Conservation (phyloP, 257 asterid species). For the Rehmannia glutinosa region DNA sequence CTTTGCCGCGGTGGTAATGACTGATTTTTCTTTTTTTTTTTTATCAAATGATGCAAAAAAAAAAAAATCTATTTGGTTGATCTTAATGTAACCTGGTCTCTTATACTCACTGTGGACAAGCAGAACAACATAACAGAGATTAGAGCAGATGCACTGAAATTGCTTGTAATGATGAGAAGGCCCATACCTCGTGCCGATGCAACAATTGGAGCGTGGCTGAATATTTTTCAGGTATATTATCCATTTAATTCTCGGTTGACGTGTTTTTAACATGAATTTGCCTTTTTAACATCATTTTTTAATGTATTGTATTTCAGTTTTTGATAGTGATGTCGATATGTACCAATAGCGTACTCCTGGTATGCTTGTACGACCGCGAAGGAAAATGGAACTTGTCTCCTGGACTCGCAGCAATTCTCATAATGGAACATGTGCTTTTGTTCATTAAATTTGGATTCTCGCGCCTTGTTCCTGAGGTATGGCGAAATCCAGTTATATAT, state of each 20-base stretch:
- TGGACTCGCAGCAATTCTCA: conserved; percentile 85
- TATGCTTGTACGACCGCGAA: conserved; percentile 74
- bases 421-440: conserved; percentile 84
- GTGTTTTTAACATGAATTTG: background rate
- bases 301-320: conserved; percentile 49
- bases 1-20: conserved; percentile 78
- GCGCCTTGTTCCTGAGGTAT: conserved; percentile 84
- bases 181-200: conserved; percentile 86
- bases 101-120: background rate
- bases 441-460: conserved; percentile 83
- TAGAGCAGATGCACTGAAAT: conserved; percentile 88
- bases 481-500: background rate
- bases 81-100: background rate
- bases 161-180: conserved; percentile 84
- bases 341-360: conserved; percentile 77
- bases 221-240: conserved; percentile 74
- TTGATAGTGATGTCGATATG: conserved; percentile 85
- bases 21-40: background rate
- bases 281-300: background rate
- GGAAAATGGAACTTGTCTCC: conserved; percentile 87
- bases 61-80: background rate
- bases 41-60: background rate
- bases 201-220: conserved; percentile 94
- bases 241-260: background rate
- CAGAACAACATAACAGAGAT: conserved; percentile 89